A percentile compares a stretch with the other conserved stretches of the same genome.
These are phyloP conservation scores for Pleurotus eryngii DNA, from an alignment of 768 basidiomycete genomes.

Conservation along the genomic window DNA sequence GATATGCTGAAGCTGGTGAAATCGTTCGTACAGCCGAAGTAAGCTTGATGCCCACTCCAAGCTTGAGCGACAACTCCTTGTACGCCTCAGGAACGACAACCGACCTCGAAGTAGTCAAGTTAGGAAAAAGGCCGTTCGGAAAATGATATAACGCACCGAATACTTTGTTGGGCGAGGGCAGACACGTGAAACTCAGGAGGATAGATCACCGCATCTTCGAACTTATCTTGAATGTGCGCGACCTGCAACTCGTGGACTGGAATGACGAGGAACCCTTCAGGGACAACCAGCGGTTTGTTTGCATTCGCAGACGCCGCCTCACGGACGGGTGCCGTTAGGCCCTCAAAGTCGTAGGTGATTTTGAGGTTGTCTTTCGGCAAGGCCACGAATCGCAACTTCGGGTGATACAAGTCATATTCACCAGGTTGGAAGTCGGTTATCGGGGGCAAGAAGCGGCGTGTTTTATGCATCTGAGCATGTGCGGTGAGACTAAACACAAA, in stretches of 20 bases:
- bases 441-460: slow-evolving; percentile 48
- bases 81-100: slow-evolving; percentile 47
- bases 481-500: background rate
- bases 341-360: slow-evolving; percentile 51
- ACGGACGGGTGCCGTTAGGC: slow-evolving; percentile 36
- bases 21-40: slow-evolving; percentile 59
- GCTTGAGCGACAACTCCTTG: slow-evolving; percentile 46
- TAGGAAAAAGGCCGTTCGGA: background rate
- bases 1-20: slow-evolving; percentile 54
- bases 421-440: slow-evolving; percentile 42
- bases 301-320: slow-evolving; percentile 34
- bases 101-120: slow-evolving; percentile 32
- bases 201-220: slow-evolving; percentile 41
- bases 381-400: slow-evolving; percentile 44
- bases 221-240: slow-evolving; percentile 46
- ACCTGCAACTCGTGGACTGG: slow-evolving; percentile 58
- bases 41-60: slow-evolving; percentile 53
- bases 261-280: slow-evolving; percentile 35
- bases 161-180: slow-evolving; percentile 49
- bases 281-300: slow-evolving; percentile 29
- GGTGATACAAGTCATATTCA: slow-evolving; percentile 46
- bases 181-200: slow-evolving; percentile 39
- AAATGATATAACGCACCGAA: slow-evolving; percentile 33
- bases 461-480: slow-evolving; percentile 52
- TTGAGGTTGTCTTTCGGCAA: slow-evolving; percentile 40